Conservation (phyloP, 1,284 basidiomycete species). For the Cutaneotrichosporon spelunceum region DNA sequence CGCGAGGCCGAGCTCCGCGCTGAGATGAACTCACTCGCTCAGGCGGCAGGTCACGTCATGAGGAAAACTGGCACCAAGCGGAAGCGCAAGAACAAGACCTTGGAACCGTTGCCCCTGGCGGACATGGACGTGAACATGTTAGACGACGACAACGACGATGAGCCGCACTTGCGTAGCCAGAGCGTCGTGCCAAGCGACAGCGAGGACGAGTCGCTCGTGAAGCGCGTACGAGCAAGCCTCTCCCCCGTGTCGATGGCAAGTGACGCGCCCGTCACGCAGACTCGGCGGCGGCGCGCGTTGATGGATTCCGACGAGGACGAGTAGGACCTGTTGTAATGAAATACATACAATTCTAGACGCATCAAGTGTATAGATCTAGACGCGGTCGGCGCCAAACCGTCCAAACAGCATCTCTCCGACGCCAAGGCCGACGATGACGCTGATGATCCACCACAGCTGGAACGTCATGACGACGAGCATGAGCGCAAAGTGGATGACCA, state of each 20-base stretch:
- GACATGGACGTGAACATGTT: conserved; percentile 17
- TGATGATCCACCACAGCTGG: conserved; percentile 48
- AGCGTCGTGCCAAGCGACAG: background rate
- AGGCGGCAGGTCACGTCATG: conserved; percentile 41
- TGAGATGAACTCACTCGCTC: conserved; percentile 57
- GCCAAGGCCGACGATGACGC: conserved; percentile 41
- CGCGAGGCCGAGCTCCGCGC: conserved; percentile 62
- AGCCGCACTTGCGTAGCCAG: background rate
- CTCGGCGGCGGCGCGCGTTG: background rate
- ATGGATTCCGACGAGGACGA: conserved; percentile 8
- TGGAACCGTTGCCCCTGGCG: conserved; percentile 12
- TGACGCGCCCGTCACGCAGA: background rate
- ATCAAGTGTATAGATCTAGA: background rate
- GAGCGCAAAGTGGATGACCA: conserved; percentile 37
- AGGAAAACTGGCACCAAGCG: conserved; percentile 34
- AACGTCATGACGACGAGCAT: conserved; percentile 51
- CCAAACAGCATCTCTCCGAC: conserved; percentile 47
- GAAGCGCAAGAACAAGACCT: conserved; percentile 28
- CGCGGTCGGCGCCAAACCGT: conserved; percentile 19
- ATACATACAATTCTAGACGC: conserved; percentile 2
- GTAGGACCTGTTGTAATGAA: conserved; percentile 20
- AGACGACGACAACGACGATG: background rate
- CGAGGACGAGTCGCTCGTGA: background rate
- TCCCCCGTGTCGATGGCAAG: background rate
- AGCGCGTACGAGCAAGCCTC: background rate